phyloP scores from a whole-genome alignment of 768 basidiomycete species.

The Jaapia argillacea region DNA sequence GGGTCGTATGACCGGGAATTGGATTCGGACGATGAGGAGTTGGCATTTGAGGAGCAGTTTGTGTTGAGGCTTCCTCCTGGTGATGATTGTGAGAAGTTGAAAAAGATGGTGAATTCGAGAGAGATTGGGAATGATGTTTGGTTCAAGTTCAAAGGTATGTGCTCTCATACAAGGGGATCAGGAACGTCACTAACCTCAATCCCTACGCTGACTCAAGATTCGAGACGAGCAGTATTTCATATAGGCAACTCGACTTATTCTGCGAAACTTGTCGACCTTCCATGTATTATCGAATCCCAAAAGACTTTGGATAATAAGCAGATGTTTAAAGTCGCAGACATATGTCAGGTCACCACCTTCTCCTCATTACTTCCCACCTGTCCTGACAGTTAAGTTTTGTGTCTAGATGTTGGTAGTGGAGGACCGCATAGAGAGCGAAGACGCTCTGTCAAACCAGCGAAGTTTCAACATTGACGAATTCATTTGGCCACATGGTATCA shows the following conservation, averaged over 20 bases:
- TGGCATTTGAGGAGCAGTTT: slow-evolving; percentile 96
- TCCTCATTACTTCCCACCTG: slow-evolving; percentile 5
- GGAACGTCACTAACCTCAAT: neutral
- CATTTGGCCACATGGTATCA: slow-evolving; percentile 95
- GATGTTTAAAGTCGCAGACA: slow-evolving; percentile 98
- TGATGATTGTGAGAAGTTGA: slow-evolving; percentile 68
- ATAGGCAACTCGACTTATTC: slow-evolving; percentile 72
- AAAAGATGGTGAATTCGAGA: slow-evolving; percentile 72
- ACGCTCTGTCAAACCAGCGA: slow-evolving; percentile 47
- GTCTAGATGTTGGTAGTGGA: slow-evolving; percentile 87
- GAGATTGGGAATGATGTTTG: slow-evolving; percentile 77
- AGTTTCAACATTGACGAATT: slow-evolving; percentile 90
- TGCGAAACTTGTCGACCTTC: slow-evolving; percentile 92
- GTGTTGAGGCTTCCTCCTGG: slow-evolving; percentile 83
- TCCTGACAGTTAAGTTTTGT: slow-evolving; percentile 3
- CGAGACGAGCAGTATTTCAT: slow-evolving; percentile 84
- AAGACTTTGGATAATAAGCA: slow-evolving; percentile 95
- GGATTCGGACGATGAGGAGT: slow-evolving; percentile 90
- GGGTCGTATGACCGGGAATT: slow-evolving; percentile 91
- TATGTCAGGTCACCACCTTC: slow-evolving; percentile 68
- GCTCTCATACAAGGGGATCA: slow-evolving; percentile 4
- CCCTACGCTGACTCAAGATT: slow-evolving; percentile 57
- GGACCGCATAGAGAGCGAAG: slow-evolving; percentile 62
- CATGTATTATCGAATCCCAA: slow-evolving; percentile 89
- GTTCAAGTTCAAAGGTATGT: slow-evolving; percentile 94